Evolutionary conservation across 2,329 filamentous ascomycete genomes (phyloP).

Genomic region (Blastomyces emzantsi): DNA sequence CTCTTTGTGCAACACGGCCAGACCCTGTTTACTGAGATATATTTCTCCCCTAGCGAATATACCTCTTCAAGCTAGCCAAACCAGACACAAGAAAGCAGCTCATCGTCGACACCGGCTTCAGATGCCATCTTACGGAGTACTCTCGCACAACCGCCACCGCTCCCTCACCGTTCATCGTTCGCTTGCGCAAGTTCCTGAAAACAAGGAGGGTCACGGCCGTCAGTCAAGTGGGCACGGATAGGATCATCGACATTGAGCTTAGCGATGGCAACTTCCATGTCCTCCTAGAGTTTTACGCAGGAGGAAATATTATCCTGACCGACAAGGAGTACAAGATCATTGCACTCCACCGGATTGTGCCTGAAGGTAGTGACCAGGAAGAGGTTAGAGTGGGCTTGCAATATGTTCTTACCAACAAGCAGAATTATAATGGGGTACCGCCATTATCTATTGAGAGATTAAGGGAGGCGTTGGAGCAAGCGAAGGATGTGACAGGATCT

Average conservation of each 20-base stretch:
- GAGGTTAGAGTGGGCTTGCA: constrained; percentile 65
- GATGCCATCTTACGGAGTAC: constrained; percentile 88
- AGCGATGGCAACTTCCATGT: constrained; percentile 82
- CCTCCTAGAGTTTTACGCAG: constrained; percentile 92
- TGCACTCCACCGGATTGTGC: constrained; percentile 68
- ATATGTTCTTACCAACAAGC: constrained; percentile 72
- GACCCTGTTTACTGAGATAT: not conserved
- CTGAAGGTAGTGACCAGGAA: constrained; percentile 75
- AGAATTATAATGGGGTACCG: constrained; percentile 72
- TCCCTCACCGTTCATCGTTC: constrained; percentile 75
- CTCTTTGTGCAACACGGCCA: no score
- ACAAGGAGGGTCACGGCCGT: constrained; percentile 75
- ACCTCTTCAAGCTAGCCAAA: constrained; percentile 90
- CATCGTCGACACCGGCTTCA: constrained; percentile 89
- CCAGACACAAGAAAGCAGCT: constrained; percentile 83
- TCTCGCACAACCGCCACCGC: constrained; percentile 74
- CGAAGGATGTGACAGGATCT: constrained; percentile 36
- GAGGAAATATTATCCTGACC: constrained; percentile 89
- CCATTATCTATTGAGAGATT: constrained; percentile 65
- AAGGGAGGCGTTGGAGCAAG: constrained; percentile 57
- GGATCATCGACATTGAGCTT: constrained; percentile 86
- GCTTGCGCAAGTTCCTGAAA: constrained; percentile 79
- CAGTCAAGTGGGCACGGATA: constrained; percentile 80
- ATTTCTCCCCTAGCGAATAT: constrained; percentile 56
- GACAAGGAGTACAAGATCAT: constrained; percentile 76